A percentile compares a stretch with the other conserved stretches of the same genome.
phyloP scores from a whole-genome alignment of 169 alveolate genomes.

The Babesia sp. region DNA sequence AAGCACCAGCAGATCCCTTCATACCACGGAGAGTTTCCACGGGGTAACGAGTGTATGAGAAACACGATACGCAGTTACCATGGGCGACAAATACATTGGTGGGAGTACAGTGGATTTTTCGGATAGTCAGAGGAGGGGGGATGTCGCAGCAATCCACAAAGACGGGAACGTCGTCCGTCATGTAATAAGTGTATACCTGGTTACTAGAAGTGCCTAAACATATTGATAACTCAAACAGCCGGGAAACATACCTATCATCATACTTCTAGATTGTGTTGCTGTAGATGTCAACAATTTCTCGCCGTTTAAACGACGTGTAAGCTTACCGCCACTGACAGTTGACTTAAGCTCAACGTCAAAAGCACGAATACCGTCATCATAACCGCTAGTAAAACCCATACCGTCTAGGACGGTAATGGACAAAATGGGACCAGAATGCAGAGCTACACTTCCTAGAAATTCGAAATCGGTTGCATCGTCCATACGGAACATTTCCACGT shows the following conservation, averaged over 20 bases:
- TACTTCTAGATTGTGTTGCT: slow-evolving; percentile 6
- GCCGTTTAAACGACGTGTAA: slow-evolving; percentile 71
- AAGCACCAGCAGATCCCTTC: not conserved
- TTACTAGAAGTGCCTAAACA: slow-evolving; percentile 40
- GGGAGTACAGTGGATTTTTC: slow-evolving; percentile 26
- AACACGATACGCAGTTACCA: slow-evolving; percentile 65
- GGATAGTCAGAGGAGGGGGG: slow-evolving; percentile 44
- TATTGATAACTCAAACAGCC: not conserved
- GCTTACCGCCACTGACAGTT: slow-evolving; percentile 76
- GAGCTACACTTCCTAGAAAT: slow-evolving; percentile 48
- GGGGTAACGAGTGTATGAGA: slow-evolving; percentile 12
- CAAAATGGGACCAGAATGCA: slow-evolving; percentile 71
- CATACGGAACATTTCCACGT: slow-evolving; percentile 34
- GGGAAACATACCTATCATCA: slow-evolving; percentile 14
- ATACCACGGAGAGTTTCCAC: not conserved
- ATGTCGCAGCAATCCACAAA: slow-evolving; percentile 31
- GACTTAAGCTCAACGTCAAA: slow-evolving; percentile 43
- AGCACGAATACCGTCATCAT: slow-evolving; percentile 73
- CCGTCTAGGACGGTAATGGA: slow-evolving; percentile 44
- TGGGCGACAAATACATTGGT: slow-evolving; percentile 57
- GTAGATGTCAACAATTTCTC: slow-evolving; percentile 70
- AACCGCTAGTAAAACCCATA: slow-evolving; percentile 72
- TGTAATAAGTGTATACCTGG: slow-evolving; percentile 44
- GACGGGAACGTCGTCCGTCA: slow-evolving; percentile 55
- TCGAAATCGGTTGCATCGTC: slow-evolving; percentile 47